phyloP scores from a whole-genome alignment of 768 basidiomycete species.

The Xerocomus brunneocitrinus region DNA sequence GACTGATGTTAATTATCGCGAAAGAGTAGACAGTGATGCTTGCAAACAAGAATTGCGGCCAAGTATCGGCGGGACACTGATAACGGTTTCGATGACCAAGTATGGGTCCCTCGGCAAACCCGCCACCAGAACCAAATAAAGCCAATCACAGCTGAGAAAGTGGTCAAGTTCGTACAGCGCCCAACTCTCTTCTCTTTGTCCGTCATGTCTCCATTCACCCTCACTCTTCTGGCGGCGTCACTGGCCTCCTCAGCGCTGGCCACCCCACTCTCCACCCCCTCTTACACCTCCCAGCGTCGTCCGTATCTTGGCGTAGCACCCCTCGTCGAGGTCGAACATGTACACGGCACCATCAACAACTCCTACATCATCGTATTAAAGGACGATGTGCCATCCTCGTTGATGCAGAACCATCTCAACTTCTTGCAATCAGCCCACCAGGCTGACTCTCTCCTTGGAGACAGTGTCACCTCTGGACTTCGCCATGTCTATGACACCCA shows the following conservation, averaged over 20 bases:
- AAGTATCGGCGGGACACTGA: too few species aligned
- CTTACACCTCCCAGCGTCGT: slow-evolving; percentile 32
- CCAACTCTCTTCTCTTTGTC: slow-evolving; percentile 14
- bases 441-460: slow-evolving; percentile 45
- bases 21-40: too few species aligned
- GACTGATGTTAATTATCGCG: too few species aligned
- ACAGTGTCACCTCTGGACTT: slow-evolving; percentile 46
- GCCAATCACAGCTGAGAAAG: slow-evolving; percentile 17
- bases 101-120: background rate
- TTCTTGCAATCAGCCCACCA: slow-evolving; percentile 65
- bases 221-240: slow-evolving; percentile 37
- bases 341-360: slow-evolving; percentile 74
- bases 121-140: slow-evolving; percentile 29
- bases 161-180: slow-evolving; percentile 10
- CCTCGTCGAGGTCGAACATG: slow-evolving; percentile 52
- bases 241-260: slow-evolving; percentile 34
- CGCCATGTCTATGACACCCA: slow-evolving; percentile 74
- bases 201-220: slow-evolving; percentile 32
- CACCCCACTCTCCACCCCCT: slow-evolving; percentile 43
- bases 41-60: too few species aligned
- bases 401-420: slow-evolving; percentile 74
- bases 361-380: slow-evolving; percentile 95
- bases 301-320: slow-evolving; percentile 57
- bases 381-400: slow-evolving; percentile 51
- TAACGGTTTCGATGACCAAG: background rate